Evolutionary conservation across 345 rosid species (phyloP).

Genomic region (Conringia planisiliqua): DNA sequence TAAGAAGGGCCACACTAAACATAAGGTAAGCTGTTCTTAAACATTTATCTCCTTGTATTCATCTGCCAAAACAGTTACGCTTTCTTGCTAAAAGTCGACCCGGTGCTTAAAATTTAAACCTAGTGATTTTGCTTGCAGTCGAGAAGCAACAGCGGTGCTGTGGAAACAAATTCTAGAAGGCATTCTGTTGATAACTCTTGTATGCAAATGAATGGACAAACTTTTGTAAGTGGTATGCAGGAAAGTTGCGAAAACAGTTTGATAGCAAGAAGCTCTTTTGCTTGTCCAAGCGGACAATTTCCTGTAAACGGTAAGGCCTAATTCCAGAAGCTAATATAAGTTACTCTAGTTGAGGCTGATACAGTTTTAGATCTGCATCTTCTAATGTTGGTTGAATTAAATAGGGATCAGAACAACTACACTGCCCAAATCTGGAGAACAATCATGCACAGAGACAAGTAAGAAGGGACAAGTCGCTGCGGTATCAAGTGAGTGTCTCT

Average conservation of each 20-base stretch:
- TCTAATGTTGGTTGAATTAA: constrained; percentile 22
- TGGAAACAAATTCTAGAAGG: constrained; percentile 40
- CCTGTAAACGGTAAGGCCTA: constrained; percentile 26
- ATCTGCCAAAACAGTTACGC: background rate
- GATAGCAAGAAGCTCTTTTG: constrained; percentile 39
- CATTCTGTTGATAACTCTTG: constrained; percentile 35
- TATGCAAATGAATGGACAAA: constrained; percentile 35
- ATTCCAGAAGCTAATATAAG: background rate
- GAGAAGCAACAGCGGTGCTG: constrained; percentile 34
- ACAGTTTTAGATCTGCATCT: background rate
- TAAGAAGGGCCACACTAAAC: constrained; percentile 39
- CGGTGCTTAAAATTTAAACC: background rate
- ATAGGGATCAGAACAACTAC: constrained; percentile 34
- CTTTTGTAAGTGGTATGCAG: constrained; percentile 27
- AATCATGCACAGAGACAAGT: constrained; percentile 37
- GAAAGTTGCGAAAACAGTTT: constrained; percentile 32
- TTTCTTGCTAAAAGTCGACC: constrained; percentile 1
- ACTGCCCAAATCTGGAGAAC: constrained; percentile 42
- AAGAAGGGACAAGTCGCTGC: constrained; percentile 38
- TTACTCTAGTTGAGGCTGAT: background rate
- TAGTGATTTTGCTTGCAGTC: constrained; percentile 38
- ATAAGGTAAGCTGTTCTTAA: constrained; percentile 39
- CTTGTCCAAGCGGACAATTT: constrained; percentile 29
- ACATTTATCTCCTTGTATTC: background rate
- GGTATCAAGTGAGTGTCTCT: constrained; percentile 38